Evolutionary conservation across 805 yeast genomes (phyloP), one percentile per base, ranked within the genome.

Genomic region (Zygotorulaspora danielsina): DNA sequence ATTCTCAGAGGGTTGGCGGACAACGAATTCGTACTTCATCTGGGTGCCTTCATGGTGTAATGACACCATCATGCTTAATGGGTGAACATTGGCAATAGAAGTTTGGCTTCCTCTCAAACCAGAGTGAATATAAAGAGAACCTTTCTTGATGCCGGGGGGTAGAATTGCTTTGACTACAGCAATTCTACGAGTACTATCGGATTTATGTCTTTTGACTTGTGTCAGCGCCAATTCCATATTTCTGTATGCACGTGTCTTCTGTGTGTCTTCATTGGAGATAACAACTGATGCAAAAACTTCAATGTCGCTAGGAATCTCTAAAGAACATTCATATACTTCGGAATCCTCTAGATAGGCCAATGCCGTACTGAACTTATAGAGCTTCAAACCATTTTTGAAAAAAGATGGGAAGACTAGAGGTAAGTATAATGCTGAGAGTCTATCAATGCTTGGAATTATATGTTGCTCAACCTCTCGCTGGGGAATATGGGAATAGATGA

Each of bases 401-500:
- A 82, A 87, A 0, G 86, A 82, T 0, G 96, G 89, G 54, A 87
- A 84, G n/a, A 82, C 76, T 20, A 94, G 74, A 0, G 98, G 98
- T 34, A 90, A 67, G 32, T 87, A 77, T 42, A 86, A 71, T 11
- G 93, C 89, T 16, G 82, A 76, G 48, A 78, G 72, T 24, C 84
- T 82, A 45, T 85, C 89, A 45, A 90, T 66, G 2, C 94, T 85
- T 3, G 97, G 97, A 20, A 76, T 72, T 15, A 90, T 76, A 63
- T 85, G 96, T 61, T 93, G 98, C 48, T 84, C 81, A 44, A 77
- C 81, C 30, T 77, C 77, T 42, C 78, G 78, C 12, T 78, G 71
- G 10, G 98, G 97, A 33, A 87, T 78, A 61, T 93, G 98, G 0
- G 97, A 84, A 46, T 81, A 82, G 11, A 93, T 75, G 29, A 87